Conservation (phyloP, 176 grass and related monocot genomes). For the Aegilops longissima region DNA sequence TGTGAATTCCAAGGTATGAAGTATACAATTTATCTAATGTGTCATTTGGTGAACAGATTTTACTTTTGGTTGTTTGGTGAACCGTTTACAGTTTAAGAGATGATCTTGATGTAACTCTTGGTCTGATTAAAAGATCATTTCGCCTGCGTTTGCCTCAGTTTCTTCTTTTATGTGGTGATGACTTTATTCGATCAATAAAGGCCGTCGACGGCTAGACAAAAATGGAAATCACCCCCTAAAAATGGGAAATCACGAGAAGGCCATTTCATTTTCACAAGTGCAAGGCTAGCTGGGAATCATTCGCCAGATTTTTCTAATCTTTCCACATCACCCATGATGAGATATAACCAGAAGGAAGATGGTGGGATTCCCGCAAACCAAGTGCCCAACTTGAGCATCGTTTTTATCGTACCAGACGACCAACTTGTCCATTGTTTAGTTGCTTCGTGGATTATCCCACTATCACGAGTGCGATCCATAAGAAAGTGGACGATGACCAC, state of each 20-base stretch:
- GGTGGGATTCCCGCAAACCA: background rate
- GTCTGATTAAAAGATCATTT: background rate
- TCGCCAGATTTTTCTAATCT: background rate
- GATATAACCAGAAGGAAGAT: background rate
- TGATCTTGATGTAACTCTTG: background rate
- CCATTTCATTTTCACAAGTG: background rate
- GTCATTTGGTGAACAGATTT: too few species aligned
- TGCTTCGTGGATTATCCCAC: background rate
- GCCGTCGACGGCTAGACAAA: too few species aligned
- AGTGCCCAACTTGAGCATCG: background rate
- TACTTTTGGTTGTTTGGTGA: too few species aligned
- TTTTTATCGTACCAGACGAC: background rate
- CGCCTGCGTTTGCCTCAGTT: background rate
- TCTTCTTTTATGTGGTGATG: background rate
- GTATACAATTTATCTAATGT: background rate
- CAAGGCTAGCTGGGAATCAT: background rate
- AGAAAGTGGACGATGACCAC: background rate
- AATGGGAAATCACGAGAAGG: background rate
- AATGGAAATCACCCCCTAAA: too few species aligned
- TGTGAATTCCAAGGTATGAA: background rate
- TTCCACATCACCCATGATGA: background rate
- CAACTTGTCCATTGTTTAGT: background rate
- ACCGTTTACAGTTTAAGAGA: background rate
- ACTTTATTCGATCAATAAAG: background rate
- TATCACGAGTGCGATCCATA: background rate